These are phyloP conservation scores for Gypsophila paniculata DNA, from an alignment of 179 eudicot genomes.

Conservation along the genomic window DNA sequence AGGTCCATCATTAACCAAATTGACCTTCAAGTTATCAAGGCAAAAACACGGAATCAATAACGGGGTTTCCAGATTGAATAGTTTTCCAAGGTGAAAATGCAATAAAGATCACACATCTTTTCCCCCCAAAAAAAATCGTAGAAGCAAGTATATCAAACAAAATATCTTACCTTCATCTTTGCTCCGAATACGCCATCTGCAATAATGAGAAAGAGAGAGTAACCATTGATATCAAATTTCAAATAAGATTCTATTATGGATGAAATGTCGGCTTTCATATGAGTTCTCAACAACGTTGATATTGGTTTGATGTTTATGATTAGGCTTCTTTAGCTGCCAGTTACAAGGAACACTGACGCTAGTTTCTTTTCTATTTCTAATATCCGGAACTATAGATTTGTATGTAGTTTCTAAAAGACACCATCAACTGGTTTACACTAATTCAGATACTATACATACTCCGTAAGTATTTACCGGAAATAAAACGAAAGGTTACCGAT, in stretches of 20 bases:
- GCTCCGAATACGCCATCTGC: conserved; percentile 98
- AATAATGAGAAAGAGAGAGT: conserved; percentile 10
- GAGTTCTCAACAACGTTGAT: neutral
- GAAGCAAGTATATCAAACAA: neutral
- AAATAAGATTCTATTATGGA: neutral
- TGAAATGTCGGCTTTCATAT: neutral
- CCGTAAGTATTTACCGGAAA: too few relatives aligned
- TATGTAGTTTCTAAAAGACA: neutral
- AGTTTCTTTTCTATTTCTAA: neutral
- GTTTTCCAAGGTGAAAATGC: conserved; percentile 11
- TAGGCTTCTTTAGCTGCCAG: neutral
- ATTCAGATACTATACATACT: too few relatives aligned
- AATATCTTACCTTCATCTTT: conserved; percentile 74
- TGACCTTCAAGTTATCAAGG: conserved; percentile 49
- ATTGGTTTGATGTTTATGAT: neutral
- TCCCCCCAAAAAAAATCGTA: neutral
- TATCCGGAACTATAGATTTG: too few relatives aligned
- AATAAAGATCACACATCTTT: neutral
- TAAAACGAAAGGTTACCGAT: neutral
- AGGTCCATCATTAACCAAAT: conserved; percentile 90
- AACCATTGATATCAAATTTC: neutral
- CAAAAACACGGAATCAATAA: conserved; percentile 19
- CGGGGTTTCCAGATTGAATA: conserved; percentile 78
- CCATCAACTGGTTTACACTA: neutral
- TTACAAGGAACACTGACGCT: neutral